phyloP scores from a whole-genome alignment of 1,284 basidiomycete species.

The Austroboletus olivaceoglutinosus region DNA sequence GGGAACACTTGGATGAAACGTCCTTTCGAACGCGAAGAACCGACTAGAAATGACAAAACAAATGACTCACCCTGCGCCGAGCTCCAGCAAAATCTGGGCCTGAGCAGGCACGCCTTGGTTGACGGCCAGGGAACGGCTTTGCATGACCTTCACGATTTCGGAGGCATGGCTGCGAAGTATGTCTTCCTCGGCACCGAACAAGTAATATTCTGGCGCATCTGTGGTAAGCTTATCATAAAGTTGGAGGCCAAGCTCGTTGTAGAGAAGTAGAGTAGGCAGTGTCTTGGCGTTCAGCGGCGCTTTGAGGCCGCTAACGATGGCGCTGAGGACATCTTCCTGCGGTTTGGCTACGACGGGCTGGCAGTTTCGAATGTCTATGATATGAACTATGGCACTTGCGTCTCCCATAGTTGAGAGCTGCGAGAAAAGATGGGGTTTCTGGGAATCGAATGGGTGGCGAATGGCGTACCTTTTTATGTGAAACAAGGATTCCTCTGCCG shows the following conservation, averaged over 20 bases:
- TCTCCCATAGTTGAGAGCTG: slow-evolving; percentile 22
- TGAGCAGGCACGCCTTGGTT: slow-evolving; percentile 43
- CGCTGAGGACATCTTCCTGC: slow-evolving; percentile 38
- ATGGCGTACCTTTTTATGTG: slow-evolving; percentile 13
- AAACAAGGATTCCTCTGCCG: background rate
- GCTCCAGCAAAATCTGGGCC: slow-evolving; percentile 69
- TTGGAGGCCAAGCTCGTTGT: slow-evolving; percentile 80
- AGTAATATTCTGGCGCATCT: slow-evolving; percentile 83
- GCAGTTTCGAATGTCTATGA: slow-evolving; percentile 27
- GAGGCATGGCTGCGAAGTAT: slow-evolving; percentile 63
- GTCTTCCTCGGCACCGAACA: slow-evolving; percentile 76
- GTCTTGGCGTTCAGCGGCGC: slow-evolving; percentile 55
- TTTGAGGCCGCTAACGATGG: slow-evolving; percentile 56
- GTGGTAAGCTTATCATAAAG: slow-evolving; percentile 86
- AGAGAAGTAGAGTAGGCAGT: slow-evolving; percentile 84
- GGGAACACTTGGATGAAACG: background rate
- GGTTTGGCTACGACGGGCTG: slow-evolving; percentile 1
- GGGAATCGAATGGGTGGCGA: background rate
- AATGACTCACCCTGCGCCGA: slow-evolving; percentile 81
- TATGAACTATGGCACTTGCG: slow-evolving; percentile 14
- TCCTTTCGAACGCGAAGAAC: background rate
- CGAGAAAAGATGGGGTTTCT: background rate
- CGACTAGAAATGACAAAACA: background rate
- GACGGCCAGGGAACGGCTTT: slow-evolving; percentile 43
- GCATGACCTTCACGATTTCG: slow-evolving; percentile 73